Evolutionary conservation across 495 filamentous ascomycete genomes (phyloP).

Genomic region (Hyaloscypha variabilis): DNA sequence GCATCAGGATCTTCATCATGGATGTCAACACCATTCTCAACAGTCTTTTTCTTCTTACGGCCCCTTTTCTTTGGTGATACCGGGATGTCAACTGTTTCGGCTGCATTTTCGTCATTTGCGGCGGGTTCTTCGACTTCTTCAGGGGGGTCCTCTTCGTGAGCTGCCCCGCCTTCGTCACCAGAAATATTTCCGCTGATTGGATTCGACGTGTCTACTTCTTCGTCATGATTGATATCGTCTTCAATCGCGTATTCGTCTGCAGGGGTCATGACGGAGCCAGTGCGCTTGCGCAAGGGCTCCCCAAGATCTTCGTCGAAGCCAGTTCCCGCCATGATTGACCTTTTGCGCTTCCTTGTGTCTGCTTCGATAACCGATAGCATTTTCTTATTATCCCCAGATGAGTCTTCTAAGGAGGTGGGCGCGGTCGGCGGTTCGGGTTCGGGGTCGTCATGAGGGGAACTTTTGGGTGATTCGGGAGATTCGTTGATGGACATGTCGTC

Average conservation of each 20-base stretch:
- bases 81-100: slow-evolving; percentile 34
- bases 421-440: slow-evolving; percentile 36
- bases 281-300: slow-evolving; percentile 61
- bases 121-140: slow-evolving; percentile 42
- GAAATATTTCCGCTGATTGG: slow-evolving; percentile 33
- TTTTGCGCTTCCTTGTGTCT: slow-evolving; percentile 55
- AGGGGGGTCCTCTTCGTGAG: slow-evolving; percentile 34
- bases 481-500: slow-evolving; percentile 40
- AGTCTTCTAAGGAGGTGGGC: slow-evolving; percentile 30
- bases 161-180: slow-evolving; percentile 32
- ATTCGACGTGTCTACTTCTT: slow-evolving; percentile 30
- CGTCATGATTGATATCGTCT: slow-evolving; percentile 28
- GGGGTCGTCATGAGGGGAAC: slow-evolving; percentile 39
- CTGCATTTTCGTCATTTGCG: slow-evolving; percentile 35
- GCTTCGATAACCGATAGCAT: slow-evolving; percentile 33
- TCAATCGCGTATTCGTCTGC: slow-evolving; percentile 32
- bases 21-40: slow-evolving; percentile 26
- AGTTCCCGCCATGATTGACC: slow-evolving; percentile 42
- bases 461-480: slow-evolving; percentile 37
- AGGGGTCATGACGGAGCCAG: slow-evolving; percentile 47
- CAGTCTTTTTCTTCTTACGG: slow-evolving; percentile 32
- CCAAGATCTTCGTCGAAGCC: slow-evolving; percentile 41
- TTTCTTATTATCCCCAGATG: slow-evolving; percentile 26
- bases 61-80: slow-evolving; percentile 29
- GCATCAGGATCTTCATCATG: slow-evolving; percentile 4